Percentiles rank a stretch among this genome's conserved stretches.
Conservation (phyloP, 257 asterid species). For the Echites panduratus region DNA sequence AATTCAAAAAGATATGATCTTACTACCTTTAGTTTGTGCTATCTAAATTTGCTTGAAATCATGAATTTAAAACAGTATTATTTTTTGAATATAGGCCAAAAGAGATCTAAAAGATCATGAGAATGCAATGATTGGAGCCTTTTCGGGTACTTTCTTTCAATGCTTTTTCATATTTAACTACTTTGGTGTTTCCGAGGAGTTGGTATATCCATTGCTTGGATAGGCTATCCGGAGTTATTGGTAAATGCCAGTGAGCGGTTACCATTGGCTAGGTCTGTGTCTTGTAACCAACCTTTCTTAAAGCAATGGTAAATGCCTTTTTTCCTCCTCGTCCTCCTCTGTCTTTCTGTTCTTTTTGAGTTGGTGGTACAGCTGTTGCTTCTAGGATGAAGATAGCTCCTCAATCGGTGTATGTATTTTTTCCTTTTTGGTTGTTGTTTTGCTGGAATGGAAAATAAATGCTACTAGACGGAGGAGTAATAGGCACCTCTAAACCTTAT, state of each 20-base stretch:
- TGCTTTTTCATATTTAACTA: neutral
- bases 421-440: neutral
- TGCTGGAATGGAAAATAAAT: neutral
- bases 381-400: no score
- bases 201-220: neutral
- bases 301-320: no score
- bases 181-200: neutral
- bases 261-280: no score
- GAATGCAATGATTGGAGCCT: slow-evolving; percentile 64
- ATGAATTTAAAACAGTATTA: neutral
- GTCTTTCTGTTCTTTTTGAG: no score
- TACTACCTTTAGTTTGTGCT: neutral
- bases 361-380: no score
- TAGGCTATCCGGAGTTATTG: no score
- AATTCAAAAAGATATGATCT: neutral
- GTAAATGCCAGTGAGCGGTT: no score
- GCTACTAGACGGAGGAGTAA: neutral
- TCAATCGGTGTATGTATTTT: no score
- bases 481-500: neutral
- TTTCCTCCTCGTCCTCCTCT: no score
- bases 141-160: slow-evolving; percentile 54
- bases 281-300: no score
- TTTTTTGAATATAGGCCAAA: slow-evolving; percentile 37
- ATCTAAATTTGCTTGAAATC: neutral
- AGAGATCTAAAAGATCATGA: slow-evolving; percentile 61